Conservation (phyloP, 1,284 basidiomycete species). For the Clitocybe nebularis region DNA sequence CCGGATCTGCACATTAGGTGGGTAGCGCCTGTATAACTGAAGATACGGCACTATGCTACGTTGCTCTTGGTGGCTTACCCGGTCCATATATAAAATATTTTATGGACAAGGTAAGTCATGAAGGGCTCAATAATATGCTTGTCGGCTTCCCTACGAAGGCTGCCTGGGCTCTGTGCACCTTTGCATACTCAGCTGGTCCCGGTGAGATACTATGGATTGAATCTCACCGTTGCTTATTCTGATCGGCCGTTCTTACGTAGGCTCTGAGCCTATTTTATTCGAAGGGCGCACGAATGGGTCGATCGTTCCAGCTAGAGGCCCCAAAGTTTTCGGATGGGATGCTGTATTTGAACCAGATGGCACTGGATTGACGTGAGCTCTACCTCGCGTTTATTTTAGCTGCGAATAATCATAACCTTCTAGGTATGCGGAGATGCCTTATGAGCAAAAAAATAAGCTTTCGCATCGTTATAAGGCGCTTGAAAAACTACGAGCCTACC, state of each 20-base stretch:
- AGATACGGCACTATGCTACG: conserved; percentile 93
- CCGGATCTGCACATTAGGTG: conserved; percentile 39
- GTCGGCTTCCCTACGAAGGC: conserved; percentile 78
- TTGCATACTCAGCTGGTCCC: conserved; percentile 88
- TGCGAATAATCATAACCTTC: conserved; percentile 7
- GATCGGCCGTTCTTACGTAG: conserved; percentile 23
- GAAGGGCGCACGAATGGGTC: conserved; percentile 87
- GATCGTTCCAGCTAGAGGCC: conserved; percentile 86
- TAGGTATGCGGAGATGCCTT: conserved; percentile 94
- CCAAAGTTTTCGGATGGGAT: conserved; percentile 85
- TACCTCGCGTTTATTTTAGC: conserved; percentile 1
- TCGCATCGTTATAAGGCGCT: conserved; percentile 91
- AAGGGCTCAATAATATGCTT: conserved; percentile 86
- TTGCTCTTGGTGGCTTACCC: conserved; percentile 86
- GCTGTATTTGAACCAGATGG: conserved; percentile 81
- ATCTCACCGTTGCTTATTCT: neutral
- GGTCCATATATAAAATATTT: conserved; percentile 98
- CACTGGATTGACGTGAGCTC: conserved; percentile 69
- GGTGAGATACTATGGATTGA: conserved; percentile 27
- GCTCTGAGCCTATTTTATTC: conserved; percentile 78
- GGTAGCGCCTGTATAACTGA: conserved; percentile 92
- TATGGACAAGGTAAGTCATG: conserved; percentile 74
- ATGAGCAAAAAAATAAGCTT: conserved; percentile 81
- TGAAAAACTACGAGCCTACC: conserved; percentile 72
- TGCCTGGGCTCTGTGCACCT: conserved; percentile 93